Evolutionary conservation across 768 basidiomycete genomes (phyloP).

Genomic region (Tricholoma matsutake): DNA sequence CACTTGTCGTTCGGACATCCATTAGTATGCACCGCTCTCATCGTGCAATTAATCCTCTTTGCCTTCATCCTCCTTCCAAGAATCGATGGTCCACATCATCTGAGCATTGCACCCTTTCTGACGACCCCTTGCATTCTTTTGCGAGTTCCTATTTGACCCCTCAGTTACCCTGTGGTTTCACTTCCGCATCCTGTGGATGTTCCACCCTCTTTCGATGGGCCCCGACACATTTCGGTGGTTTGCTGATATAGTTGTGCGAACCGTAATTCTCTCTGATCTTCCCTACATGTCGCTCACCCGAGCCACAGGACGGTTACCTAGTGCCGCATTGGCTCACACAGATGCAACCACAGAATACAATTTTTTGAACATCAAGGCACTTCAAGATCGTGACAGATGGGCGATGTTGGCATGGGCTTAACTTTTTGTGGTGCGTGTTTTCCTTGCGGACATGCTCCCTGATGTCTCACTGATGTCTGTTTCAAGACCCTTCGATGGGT

Average conservation of each 20-base stretch:
- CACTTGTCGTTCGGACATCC: constrained; percentile 1
- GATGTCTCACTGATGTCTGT: not conserved
- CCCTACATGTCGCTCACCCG: not conserved
- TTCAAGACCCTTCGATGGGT: not conserved
- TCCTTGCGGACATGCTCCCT: not conserved
- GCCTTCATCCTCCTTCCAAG: not conserved
- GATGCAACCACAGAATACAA: not conserved
- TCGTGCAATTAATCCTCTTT: constrained; percentile 2
- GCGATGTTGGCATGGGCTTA: not conserved
- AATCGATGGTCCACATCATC: not conserved
- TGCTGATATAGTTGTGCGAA: not conserved
- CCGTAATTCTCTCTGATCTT: not conserved
- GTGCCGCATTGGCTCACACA: not conserved
- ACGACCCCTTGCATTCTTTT: not conserved
- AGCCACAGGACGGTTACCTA: not conserved
- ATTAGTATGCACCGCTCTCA: not conserved
- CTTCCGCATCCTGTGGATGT: not conserved
- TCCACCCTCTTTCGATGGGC: not conserved
- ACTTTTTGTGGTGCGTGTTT: not conserved
- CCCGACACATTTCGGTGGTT: not conserved
- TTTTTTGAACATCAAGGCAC: not conserved
- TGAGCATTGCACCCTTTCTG: not conserved
- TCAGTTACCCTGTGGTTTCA: constrained; percentile 1
- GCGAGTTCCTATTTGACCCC: not conserved
- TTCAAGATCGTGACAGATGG: not conserved